Base-by-base conservation (phyloP, 352 stramenopile genomes). In the Phytopythium sindhum region DNA sequence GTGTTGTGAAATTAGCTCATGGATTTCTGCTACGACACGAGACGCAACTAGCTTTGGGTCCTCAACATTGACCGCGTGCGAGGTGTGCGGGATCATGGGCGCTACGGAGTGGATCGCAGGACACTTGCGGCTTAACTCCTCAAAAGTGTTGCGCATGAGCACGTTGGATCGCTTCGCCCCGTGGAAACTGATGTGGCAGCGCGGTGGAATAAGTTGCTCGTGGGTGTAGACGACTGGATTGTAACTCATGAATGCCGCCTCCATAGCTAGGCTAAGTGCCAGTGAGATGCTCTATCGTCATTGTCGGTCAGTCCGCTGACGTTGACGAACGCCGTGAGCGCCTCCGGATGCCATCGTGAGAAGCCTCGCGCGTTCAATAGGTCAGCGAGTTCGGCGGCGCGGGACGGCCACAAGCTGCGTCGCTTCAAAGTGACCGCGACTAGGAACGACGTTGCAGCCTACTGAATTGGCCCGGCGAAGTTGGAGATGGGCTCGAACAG, bases 41-140 rank as follows among this genome's bases (percentile, higher is more conserved):
- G 24, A 15, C 26, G 69, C 57, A 10, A 60, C 66, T 23, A 58
- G 54, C 11, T 66, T 64, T 2, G 68, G 60, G 21, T 80, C 64
- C 53, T 77, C 69, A 23, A 77, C 45, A 9, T 73, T 51, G 28
- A 80, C 70, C 47, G 50, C 19, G 35, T 80, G 69, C 0, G 60
- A 67, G 9, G 47, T 59, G 8, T 72, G 63, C 0, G 44, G 44
- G 3, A 80, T 60, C 8, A 65, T 51, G 1, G 41, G 29, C 12
- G 10, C 60, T 26, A 75, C 48, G 5, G 47, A 41, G 55, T 80
- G 77, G 1, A 64, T 50, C 10, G 70, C 33, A 26, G 72, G 72
- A 23, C 72, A 48, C 11, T 42, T 29, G 4, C 24, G 21, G 1
- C 58, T 50, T 23, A 80, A 51, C 11, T 17, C n/a, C 11, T 65